Evolutionary conservation across 1,139 yeast species (phyloP).

Genomic region (Yamadazyma pseudoaaseri): DNA sequence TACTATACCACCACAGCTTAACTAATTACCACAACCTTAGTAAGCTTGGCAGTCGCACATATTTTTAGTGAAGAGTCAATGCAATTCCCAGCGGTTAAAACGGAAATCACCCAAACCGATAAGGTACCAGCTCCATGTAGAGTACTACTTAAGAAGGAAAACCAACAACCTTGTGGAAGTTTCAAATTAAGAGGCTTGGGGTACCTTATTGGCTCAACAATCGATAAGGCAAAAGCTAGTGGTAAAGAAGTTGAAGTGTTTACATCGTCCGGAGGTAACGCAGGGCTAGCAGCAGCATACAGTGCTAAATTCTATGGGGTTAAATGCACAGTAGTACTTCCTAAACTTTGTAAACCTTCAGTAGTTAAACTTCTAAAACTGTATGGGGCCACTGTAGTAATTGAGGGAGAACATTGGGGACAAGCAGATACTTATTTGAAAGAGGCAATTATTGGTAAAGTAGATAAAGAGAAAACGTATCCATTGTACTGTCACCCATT

Average conservation of each 20-base stretch:
- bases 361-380: conserved; percentile 30
- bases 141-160: conserved; percentile 59
- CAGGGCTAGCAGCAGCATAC: conserved; percentile 74
- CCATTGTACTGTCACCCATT: conserved; percentile 73
- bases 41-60: too few species aligned
- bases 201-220: conserved; percentile 34
- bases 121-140: conserved; percentile 41
- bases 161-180: conserved; percentile 69
- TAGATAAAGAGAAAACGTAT: conserved; percentile 21
- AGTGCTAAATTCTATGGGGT: conserved; percentile 47
- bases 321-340: conserved; percentile 67
- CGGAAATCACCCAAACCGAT: conserved; percentile 40
- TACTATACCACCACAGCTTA: too few species aligned
- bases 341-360: conserved; percentile 39
- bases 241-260: conserved; percentile 43
- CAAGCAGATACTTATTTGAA: conserved; percentile 60
- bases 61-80: too few species aligned
- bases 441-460: conserved; percentile 29
- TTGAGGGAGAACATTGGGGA: conserved; percentile 59
- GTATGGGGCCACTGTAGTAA: conserved; percentile 54
- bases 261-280: conserved; percentile 76
- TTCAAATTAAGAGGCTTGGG: conserved; percentile 72
- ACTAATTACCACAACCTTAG: too few species aligned
- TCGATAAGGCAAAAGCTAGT: conserved; percentile 18
- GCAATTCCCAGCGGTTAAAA: conserved; percentile 32